Evolutionary conservation across 176 grass and related monocot species (phyloP), one percentile per base, ranked within the genome.

Genomic region (Poa annua): DNA sequence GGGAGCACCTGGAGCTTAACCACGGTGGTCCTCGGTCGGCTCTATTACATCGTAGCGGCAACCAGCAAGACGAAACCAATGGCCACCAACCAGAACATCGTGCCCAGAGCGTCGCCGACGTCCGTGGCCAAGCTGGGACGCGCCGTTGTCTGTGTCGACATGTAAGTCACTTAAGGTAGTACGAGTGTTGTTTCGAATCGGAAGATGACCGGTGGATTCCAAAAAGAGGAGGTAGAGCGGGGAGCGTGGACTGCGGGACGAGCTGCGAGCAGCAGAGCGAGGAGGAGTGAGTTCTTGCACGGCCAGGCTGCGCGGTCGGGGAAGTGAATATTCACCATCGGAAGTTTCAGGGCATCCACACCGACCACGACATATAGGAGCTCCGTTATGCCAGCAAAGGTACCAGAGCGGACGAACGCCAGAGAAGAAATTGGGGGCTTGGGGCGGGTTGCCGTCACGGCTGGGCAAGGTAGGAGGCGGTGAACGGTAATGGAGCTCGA

Each of bases 1-100:
- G 14, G 13, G 45, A 78, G 17, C 13, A 84, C 81, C 81, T 84
- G 81, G 24, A 88, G 66, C 20, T 88, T 88, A 49, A 88, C 45
- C 74, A 88, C 45, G 35, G 66, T 55, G 4, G 75, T 84, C 81
- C 55, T 83, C 19, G 56, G 66, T 17, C 55, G 75, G 22, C 44
- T 2, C 10, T 19, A 21, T 74, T 73, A 63, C 52, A 9, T 7
- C 6, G 17, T 19, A 55, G 35, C 47, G 75, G 53, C 66, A 17
- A 87, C 29, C 19, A 81, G 70, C 65, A 41, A 7, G 24, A 44
- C 44, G 20, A 61, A 22, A 20, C 55, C 67, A 75, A 35, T 19
- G 20, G 38, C 26, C 47, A 67, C 65, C 34, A 8, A 3, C n/a
- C 21, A 54, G 55, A 72, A 88, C 4, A 12, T 20, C 4, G 22